Evolutionary conservation across 202 grass and related monocot genomes (phyloP).

Genomic region (Digitaria exilis): DNA sequence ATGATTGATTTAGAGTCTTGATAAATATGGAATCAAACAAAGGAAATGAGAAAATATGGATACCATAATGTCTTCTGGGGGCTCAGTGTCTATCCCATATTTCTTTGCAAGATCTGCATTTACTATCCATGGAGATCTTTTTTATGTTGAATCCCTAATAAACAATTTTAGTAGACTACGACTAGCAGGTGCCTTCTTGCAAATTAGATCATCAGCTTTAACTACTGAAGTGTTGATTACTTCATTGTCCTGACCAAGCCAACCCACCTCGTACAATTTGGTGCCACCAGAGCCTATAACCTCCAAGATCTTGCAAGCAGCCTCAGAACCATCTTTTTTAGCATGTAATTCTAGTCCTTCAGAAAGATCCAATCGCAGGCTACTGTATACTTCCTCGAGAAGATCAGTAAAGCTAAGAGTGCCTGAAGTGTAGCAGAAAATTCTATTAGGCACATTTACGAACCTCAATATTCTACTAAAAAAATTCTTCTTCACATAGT

Average conservation of each 20-base stretch:
- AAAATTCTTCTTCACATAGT: not conserved
- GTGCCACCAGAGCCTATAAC: constrained; percentile 49
- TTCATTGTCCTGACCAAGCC: constrained; percentile 71
- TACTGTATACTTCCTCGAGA: constrained; percentile 67
- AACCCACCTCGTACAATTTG: constrained; percentile 67
- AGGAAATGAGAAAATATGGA: constrained; percentile 33
- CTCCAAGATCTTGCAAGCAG: constrained; percentile 82
- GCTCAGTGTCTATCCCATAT: constrained; percentile 62
- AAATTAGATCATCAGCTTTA: constrained; percentile 64
- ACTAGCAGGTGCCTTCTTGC: constrained; percentile 60
- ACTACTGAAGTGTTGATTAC: constrained; percentile 57
- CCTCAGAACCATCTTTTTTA: constrained; percentile 61
- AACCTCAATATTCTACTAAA: constrained; percentile 2
- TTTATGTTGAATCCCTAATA: constrained; percentile 75
- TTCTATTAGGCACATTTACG: not conserved
- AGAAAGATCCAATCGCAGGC: constrained; percentile 56
- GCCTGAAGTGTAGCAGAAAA: constrained; percentile 58
- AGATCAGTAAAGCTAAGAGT: constrained; percentile 68
- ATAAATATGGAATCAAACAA: not conserved
- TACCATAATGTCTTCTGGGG: constrained; percentile 65
- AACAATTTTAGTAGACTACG: constrained; percentile 65
- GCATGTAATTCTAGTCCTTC: constrained; percentile 84
- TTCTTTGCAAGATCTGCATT: constrained; percentile 73
- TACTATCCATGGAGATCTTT: constrained; percentile 76
- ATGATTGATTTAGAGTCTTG: constrained; percentile 35